These are phyloP conservation scores for Exsudoporus frostii DNA, from an alignment of 768 basidiomycete species.

Conservation along the genomic window DNA sequence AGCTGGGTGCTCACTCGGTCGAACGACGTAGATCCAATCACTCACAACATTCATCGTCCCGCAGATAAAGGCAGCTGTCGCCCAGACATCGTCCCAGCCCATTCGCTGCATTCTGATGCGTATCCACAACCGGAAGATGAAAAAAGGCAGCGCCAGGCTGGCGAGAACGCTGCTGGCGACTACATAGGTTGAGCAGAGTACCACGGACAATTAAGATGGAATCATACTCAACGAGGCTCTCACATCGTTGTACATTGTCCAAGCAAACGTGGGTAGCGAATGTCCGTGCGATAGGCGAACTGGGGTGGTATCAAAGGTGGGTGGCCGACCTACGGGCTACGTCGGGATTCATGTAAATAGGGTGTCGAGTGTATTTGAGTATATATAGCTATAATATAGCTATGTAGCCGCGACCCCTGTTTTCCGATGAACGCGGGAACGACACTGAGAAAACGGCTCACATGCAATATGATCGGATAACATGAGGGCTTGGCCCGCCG, in stretches of 20 bases:
- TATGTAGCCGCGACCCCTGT: neutral
- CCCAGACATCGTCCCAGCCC: constrained; percentile 24
- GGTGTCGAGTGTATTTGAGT: no score
- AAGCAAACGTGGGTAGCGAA: neutral
- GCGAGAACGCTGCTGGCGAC: constrained; percentile 6
- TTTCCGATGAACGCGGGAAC: neutral
- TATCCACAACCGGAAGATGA: constrained; percentile 19
- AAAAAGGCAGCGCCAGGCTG: constrained; percentile 5
- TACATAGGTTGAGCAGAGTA: neutral
- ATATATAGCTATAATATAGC: neutral
- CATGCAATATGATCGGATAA: neutral
- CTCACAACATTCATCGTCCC: constrained; percentile 3
- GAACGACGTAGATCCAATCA: constrained; percentile 7
- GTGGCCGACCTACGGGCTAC: neutral
- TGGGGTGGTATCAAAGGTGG: neutral
- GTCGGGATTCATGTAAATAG: neutral
- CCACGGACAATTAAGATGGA: neutral
- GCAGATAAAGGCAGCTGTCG: constrained; percentile 12
- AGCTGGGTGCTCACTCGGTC: neutral
- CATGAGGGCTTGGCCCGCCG: no score
- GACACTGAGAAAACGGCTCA: neutral
- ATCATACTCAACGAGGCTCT: neutral
- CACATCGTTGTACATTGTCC: constrained; percentile 1
- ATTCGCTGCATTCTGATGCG: constrained; percentile 18
- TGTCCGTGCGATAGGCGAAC: neutral